Conservation (phyloP, 1,284 basidiomycete genomes). For the Lentinus polychrous region DNA sequence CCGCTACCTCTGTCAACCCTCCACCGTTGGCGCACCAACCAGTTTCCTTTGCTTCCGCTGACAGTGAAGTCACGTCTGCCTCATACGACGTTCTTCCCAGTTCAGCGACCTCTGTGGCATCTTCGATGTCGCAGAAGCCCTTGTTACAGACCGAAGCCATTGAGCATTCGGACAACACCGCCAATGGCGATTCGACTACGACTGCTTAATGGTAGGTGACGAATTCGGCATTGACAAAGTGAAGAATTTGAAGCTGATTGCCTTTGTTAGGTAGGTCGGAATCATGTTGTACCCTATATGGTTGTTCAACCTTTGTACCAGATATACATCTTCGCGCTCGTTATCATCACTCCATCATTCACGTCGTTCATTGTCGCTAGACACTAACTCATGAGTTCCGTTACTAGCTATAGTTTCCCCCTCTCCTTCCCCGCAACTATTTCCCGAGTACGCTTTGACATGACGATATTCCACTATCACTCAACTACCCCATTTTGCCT, state of each 20-base stretch:
- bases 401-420: background rate
- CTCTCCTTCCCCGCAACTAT: background rate
- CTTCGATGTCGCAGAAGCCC: conserved; percentile 3
- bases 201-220: background rate
- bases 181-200: background rate
- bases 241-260: too few relatives aligned
- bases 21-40: background rate
- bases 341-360: too few relatives aligned
- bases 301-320: too few relatives aligned
- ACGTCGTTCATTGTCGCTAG: too few relatives aligned
- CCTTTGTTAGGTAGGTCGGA: too few relatives aligned
- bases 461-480: background rate
- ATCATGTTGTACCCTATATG: too few relatives aligned
- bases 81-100: conserved; percentile 3
- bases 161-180: background rate
- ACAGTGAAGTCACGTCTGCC: too few relatives aligned
- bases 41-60: conserved; percentile 1
- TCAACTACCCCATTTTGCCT: background rate
- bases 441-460: background rate
- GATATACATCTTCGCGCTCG: too few relatives aligned
- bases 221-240: too few relatives aligned
- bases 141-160: background rate
- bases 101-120: background rate
- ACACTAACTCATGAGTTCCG: too few relatives aligned
- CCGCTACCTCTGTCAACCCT: background rate